Conservation (phyloP, 2,329 filamentous ascomycete genomes). For the Septoria petroselini region DNA sequence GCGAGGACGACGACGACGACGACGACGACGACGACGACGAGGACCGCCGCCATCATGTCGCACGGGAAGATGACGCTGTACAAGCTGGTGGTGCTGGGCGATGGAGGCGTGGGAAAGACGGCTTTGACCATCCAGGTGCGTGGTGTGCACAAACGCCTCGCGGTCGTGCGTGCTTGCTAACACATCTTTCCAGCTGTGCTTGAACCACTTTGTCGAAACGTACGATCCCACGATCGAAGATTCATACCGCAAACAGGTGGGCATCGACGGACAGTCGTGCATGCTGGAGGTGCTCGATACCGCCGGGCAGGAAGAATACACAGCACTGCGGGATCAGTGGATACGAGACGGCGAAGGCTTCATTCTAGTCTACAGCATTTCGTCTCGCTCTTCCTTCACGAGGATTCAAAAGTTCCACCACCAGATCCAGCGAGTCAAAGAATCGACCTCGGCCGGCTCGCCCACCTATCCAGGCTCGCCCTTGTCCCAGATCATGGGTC, state of each 20-base stretch:
- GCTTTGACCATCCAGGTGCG: constrained; percentile 85
- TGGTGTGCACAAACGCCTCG: background rate
- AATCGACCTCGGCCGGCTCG: constrained; percentile 70
- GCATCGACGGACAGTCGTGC: constrained; percentile 91
- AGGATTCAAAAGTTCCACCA: constrained; percentile 94
- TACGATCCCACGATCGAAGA: constrained; percentile 68
- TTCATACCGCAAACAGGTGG: constrained; percentile 66
- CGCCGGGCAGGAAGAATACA: constrained; percentile 97
- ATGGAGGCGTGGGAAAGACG: constrained; percentile 97
- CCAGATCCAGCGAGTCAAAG: constrained; percentile 96
- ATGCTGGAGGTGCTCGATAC: constrained; percentile 98
- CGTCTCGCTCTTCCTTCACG: constrained; percentile 89
- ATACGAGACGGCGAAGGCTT: constrained; percentile 97
- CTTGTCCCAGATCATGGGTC: constrained; percentile 56
- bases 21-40: too few species aligned
- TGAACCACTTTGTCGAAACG: constrained; percentile 98
- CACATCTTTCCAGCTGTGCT: constrained; percentile 65
- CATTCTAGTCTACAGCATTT: constrained; percentile 97
- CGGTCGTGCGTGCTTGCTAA: constrained; percentile 12
- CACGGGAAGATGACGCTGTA: constrained; percentile 54
- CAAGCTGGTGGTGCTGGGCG: constrained; percentile 94
- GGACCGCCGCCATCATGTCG: constrained; percentile 30
- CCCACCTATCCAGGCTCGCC: constrained; percentile 75
- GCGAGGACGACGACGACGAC: too few species aligned
- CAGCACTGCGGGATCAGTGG: constrained; percentile 94